Percentiles rank a stretch among this genome's conserved stretches.
Conservation (phyloP, 176 grass and related monocot genomes). For the Puya raimondii region DNA sequence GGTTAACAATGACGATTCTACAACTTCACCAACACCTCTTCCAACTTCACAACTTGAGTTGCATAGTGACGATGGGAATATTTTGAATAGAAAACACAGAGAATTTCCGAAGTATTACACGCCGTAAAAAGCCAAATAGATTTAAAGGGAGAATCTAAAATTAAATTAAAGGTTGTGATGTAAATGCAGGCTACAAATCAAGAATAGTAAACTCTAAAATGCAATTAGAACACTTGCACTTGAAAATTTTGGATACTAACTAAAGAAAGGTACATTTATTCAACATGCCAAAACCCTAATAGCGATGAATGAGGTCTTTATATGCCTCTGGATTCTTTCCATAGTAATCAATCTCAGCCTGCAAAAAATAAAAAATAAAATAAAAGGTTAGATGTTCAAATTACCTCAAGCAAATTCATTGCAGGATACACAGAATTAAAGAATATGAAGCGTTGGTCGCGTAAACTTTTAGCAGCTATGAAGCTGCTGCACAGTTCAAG, state of each 20-base stretch:
- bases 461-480: no score
- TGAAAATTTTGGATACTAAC: neutral
- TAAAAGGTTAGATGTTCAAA: neutral
- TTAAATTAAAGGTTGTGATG: conserved; percentile 7
- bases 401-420: neutral
- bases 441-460: neutral
- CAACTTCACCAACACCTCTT: no score
- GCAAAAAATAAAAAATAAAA: conserved; percentile 9
- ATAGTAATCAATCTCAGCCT: conserved; percentile 81
- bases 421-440: neutral
- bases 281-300: conserved; percentile 26
- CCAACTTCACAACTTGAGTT: no score
- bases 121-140: no score
- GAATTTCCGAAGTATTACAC: no score
- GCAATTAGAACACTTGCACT: no score
- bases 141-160: neutral
- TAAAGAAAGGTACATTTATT: neutral
- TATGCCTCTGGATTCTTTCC: conserved; percentile 46
- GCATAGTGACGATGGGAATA: no score
- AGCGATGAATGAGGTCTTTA: conserved; percentile 65
- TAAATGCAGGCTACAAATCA: conserved; percentile 3
- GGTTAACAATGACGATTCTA: no score
- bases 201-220: no score
- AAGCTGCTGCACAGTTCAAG: no score
- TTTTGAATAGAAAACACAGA: no score